Percentiles rank a stretch among this genome's conserved stretches.
phyloP scores from a whole-genome alignment of 306 rosid genomes.

The Begonia fuchsioides region DNA sequence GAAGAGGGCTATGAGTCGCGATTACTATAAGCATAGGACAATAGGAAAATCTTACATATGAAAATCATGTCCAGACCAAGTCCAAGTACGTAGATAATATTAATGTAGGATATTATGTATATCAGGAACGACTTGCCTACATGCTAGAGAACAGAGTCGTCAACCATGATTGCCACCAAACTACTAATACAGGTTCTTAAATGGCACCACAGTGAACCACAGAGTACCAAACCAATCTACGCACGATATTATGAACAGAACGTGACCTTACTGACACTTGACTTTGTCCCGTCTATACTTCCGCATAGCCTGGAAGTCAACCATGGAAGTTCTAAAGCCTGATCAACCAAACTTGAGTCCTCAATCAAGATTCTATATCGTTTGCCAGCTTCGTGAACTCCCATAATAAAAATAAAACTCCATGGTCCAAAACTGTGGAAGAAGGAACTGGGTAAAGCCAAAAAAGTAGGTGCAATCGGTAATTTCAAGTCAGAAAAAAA shows the following conservation, averaged over 20 bases:
- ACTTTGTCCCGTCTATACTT: not conserved
- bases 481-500: not conserved
- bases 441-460: too few relatives aligned
- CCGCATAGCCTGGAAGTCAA: not conserved
- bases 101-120: too few relatives aligned
- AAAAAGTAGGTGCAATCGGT: too few relatives aligned
- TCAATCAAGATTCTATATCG: not conserved
- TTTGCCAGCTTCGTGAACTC: not conserved
- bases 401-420: too few relatives aligned
- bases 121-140: conserved; percentile 45
- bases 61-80: too few relatives aligned
- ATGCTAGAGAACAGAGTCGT: conserved; percentile 22
- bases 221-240: not conserved
- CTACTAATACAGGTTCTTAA: not conserved
- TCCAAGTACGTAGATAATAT: not conserved
- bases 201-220: not conserved
- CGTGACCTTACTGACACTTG: not conserved
- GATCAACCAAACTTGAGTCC: not conserved
- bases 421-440: too few relatives aligned
- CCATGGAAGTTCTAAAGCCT: not conserved
- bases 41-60: too few relatives aligned
- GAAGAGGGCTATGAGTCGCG: too few relatives aligned
- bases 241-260: not conserved
- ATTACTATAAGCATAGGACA: too few relatives aligned
- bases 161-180: not conserved